Percentiles rank a stretch among this genome's conserved stretches.
Conservation (phyloP, 2,329 filamentous ascomycete genomes). For the Cladosporium sp. region DNA sequence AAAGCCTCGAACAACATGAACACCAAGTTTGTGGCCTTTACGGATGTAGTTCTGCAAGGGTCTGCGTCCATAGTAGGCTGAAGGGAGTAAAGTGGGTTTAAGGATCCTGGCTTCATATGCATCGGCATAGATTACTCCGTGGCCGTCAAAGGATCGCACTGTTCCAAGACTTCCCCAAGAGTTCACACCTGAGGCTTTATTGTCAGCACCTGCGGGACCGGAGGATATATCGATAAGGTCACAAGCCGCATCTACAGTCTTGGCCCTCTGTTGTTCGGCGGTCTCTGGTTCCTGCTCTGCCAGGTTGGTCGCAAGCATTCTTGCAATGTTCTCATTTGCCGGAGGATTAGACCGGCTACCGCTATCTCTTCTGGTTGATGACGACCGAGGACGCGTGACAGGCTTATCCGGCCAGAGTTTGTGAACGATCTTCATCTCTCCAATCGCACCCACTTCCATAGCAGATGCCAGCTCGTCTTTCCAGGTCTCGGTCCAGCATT, state of each 20-base stretch:
- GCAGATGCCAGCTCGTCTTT: conserved; percentile 85
- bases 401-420: conserved; percentile 70
- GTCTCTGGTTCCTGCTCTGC: conserved; percentile 35
- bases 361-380: conserved; percentile 5
- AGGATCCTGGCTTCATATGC: conserved; percentile 73
- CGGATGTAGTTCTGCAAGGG: conserved; percentile 77
- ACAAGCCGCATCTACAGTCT: conserved; percentile 41
- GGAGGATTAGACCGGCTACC: conserved; percentile 13
- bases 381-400: conserved; percentile 31
- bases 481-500: conserved; percentile 90
- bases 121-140: conserved; percentile 85
- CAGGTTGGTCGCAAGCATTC: conserved; percentile 24
- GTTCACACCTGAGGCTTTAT: conserved; percentile 44
- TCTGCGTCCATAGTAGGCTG: conserved; percentile 74
- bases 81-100: conserved; percentile 79
- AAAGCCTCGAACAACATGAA: conserved; percentile 87
- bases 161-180: conserved; percentile 40
- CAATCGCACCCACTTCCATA: conserved; percentile 79
- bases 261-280: conserved; percentile 40
- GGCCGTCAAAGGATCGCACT: conserved; percentile 62
- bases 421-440: conserved; percentile 87
- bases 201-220: conserved; percentile 42
- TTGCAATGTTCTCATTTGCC: conserved; percentile 19
- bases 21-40: conserved; percentile 76
- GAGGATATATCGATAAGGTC: conserved; percentile 47